A percentile compares a stretch with the other conserved stretches of the same genome.
Conservation (phyloP, 768 basidiomycete genomes). For the Agaricus subrufescens region DNA sequence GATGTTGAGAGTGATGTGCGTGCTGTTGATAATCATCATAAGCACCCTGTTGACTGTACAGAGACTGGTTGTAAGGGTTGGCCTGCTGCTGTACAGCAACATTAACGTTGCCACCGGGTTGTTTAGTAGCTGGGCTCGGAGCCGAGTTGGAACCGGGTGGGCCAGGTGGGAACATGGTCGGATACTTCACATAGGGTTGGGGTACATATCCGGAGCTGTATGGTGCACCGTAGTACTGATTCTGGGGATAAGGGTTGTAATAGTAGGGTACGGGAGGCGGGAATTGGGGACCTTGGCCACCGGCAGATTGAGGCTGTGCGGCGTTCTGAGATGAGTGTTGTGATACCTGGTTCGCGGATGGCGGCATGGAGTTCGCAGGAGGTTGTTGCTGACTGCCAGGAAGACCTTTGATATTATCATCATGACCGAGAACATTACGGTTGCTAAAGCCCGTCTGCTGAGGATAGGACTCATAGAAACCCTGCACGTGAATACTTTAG, state of each 20-base stretch:
- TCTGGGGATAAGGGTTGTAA: conserved; percentile 64
- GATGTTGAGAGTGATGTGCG: conserved; percentile 50
- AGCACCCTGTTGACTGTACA: conserved; percentile 54
- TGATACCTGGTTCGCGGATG: conserved; percentile 48
- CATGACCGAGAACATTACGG: conserved; percentile 63
- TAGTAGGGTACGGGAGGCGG: conserved; percentile 53
- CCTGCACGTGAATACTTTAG: conserved; percentile 33
- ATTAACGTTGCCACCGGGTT: conserved; percentile 51
- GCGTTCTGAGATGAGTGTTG: conserved; percentile 50
- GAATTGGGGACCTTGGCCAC: conserved; percentile 60
- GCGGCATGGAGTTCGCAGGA: conserved; percentile 40
- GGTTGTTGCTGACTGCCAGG: conserved; percentile 55
- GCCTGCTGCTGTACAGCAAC: conserved; percentile 41
- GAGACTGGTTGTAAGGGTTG: conserved; percentile 57
- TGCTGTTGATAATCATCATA: conserved; percentile 44
- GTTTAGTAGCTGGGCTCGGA: conserved; percentile 63
- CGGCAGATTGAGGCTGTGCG: conserved; percentile 56
- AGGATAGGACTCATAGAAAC: conserved; percentile 73
- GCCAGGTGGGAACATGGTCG: conserved; percentile 68
- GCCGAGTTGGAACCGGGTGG: conserved; percentile 65
- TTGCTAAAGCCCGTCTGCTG: conserved; percentile 62
- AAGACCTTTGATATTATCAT: conserved; percentile 65
- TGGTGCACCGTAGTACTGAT: conserved; percentile 71
- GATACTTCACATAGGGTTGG: conserved; percentile 74
- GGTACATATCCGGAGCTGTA: conserved; percentile 60